Evolutionary conservation across 495 filamentous ascomycete species (phyloP).

Genomic region (Penicillium turbatum): DNA sequence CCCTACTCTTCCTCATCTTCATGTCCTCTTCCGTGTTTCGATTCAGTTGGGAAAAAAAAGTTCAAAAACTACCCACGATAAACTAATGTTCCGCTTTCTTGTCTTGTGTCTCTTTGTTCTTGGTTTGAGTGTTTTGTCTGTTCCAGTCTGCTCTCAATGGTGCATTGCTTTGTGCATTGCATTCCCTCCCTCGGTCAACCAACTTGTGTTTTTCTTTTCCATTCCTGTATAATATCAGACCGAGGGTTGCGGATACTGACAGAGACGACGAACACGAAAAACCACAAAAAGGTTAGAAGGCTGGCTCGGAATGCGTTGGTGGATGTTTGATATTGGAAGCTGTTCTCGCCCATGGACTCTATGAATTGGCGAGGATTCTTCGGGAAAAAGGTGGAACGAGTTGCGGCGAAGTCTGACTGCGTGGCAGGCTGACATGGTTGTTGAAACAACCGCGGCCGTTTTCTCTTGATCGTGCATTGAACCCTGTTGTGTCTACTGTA

Average conservation of each 20-base stretch:
- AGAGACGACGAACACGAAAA: conserved; percentile 22
- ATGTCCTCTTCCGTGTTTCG: conserved; percentile 17
- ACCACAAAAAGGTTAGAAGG: conserved; percentile 32
- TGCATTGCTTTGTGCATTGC: conserved; percentile 1
- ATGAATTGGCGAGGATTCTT: conserved; percentile 2
- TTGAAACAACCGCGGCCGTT: conserved; percentile 17
- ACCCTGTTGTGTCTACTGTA: conserved; percentile 22
- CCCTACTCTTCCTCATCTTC: conserved; percentile 6
- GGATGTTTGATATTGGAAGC: conserved; percentile 7
- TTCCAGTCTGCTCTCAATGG: conserved; percentile 16
- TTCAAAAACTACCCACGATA: conserved; percentile 27
- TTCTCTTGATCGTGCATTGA: conserved; percentile 19
- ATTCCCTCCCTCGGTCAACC: conserved; percentile 12
- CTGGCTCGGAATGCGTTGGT: conserved; percentile 14
- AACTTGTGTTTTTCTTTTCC: conserved; percentile 14
- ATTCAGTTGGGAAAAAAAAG: conserved; percentile 31
- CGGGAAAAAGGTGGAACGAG: conserved; percentile 9
- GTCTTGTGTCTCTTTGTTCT: conserved; percentile 17
- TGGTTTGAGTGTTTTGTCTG: conserved; percentile 16
- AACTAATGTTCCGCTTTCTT: conserved; percentile 22
- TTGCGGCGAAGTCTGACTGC: neutral
- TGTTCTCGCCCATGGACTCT: conserved; percentile 21
- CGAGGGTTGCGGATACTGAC: conserved; percentile 15
- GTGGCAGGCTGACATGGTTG: conserved; percentile 2
- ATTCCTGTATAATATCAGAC: conserved; percentile 26